Base-by-base conservation (phyloP, 1,284 basidiomycete species). In the Ceratobasidium sp. region DNA sequence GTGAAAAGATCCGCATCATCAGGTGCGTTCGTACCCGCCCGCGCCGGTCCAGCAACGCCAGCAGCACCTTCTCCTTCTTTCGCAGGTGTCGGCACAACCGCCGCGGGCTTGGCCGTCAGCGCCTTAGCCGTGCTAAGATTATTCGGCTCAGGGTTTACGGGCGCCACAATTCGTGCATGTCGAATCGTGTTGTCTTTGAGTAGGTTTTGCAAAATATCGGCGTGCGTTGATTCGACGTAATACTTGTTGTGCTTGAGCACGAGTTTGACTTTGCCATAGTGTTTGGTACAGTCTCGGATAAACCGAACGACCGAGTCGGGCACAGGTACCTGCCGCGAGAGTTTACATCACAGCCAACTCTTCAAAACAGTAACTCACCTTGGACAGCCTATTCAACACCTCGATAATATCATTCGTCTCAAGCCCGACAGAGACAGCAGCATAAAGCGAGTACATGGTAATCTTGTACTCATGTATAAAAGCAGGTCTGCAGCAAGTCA, bases 391-490 rank as follows among this genome's bases (percentile, higher is more conserved):
- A 80, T 95, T 95, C 78, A 97, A 86, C 22, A 96, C 98, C 87
- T 97, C 96, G 84, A 99, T 98, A 81, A 99, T 99, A 83, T 99
- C 97, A 82, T 97, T 93, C 2, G 98, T 99, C 83, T 99, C 95
- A 49, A 99, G 87, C 29, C 98, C 98, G 77, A 99, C 98, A 17
- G 97, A 99, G 78, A 99, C 97, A 75, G 98, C 98, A 71, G 98
- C 98, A 84, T 99, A 99, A 37, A 99, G 88, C 32, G 97, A 98
- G 84, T 99, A 98, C 62, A 97, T 93, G 67, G 97, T 99, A 82
- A 99, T 91, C 85, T 98, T 96, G 89, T 99, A 99, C 87, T 99
- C 98, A 86, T 99, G 98, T 79, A 99, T 97, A 85, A 98, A 95
- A 44, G 95, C 92, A 56, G 98, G 98, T 86, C 96, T 96, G 82